Conservation (phyloP, 192 early-diverging fungal genomes). For the Umbelopsis isabellina region DNA sequence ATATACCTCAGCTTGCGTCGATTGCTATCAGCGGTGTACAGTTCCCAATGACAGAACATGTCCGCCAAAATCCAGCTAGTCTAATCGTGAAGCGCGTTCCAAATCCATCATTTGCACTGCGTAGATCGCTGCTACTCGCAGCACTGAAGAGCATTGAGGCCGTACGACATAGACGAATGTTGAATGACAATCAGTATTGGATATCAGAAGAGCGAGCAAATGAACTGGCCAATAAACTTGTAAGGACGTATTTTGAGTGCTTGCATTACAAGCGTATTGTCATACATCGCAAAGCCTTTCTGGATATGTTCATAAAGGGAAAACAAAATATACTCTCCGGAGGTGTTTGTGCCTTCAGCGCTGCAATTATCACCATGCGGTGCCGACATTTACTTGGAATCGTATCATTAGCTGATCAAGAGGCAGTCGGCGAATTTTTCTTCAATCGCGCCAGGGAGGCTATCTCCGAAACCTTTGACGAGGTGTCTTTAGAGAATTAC, state of each 20-base stretch:
- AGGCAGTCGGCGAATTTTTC: conserved; percentile 15
- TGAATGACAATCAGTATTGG: background rate
- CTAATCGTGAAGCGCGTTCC: background rate
- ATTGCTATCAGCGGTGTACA: background rate
- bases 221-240: background rate
- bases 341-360: conserved; percentile 25
- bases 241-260: conserved; percentile 4
- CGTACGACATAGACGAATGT: background rate
- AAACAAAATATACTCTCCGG: conserved; percentile 16
- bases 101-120: background rate
- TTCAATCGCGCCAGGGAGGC: conserved; percentile 2
- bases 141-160: background rate
- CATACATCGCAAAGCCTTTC: conserved; percentile 21
- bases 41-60: background rate
- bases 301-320: conserved; percentile 21
- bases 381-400: conserved; percentile 20
- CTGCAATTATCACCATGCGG: conserved; percentile 26
- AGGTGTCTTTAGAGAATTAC: conserved; percentile 17
- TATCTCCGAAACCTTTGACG: conserved; percentile 20
- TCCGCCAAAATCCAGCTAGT: background rate
- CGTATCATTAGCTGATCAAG: conserved; percentile 13
- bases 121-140: background rate
- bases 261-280: background rate
- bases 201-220: background rate
- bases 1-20: conserved; percentile 1